A percentile compares a stretch with the other conserved stretches of the same genome.
Conservation (phyloP, 2,329 filamentous ascomycete genomes). For the Aspergillus sp. region DNA sequence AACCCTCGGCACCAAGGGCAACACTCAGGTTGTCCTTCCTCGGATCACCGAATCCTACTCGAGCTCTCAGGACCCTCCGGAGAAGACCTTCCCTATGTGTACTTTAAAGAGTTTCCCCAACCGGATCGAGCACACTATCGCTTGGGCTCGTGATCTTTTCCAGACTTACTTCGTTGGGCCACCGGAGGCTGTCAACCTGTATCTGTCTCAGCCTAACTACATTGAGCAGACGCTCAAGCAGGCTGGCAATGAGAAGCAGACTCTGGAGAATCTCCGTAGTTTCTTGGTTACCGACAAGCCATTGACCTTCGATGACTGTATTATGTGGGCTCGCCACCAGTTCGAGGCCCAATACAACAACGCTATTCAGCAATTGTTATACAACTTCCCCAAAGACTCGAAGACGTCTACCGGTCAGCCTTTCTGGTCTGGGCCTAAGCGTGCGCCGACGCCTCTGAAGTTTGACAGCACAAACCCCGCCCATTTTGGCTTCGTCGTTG, state of each 20-base stretch:
- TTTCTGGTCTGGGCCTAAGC: slow-evolving; percentile 98
- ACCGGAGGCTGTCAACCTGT: slow-evolving; percentile 88
- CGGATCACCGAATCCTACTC: slow-evolving; percentile 94
- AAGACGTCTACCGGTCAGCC: slow-evolving; percentile 78
- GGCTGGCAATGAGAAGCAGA: slow-evolving; percentile 89
- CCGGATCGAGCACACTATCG: slow-evolving; percentile 96
- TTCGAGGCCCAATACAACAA: slow-evolving; percentile 98
- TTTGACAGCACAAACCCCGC: slow-evolving; percentile 80
- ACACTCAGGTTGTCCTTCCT: slow-evolving; percentile 92
- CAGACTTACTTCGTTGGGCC: slow-evolving; percentile 90
- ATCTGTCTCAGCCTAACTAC: slow-evolving; percentile 86
- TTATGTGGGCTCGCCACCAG: slow-evolving; percentile 85
- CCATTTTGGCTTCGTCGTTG: slow-evolving; percentile 80
- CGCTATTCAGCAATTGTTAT: slow-evolving; percentile 87
- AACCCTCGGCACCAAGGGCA: slow-evolving; percentile 97
- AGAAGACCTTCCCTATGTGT: slow-evolving; percentile 99
- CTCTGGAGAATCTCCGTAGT: slow-evolving; percentile 80
- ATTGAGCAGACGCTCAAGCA: slow-evolving; percentile 82
- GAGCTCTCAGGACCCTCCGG: slow-evolving; percentile 90
- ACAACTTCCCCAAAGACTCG: slow-evolving; percentile 95
- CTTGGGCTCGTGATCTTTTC: slow-evolving; percentile 94
- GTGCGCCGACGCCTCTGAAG: slow-evolving; percentile 82
- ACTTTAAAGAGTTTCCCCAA: slow-evolving; percentile 96
- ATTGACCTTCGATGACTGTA: slow-evolving; percentile 88
- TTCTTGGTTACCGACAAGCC: slow-evolving; percentile 90